Base-by-base conservation (phyloP, 73 alveolate species). In the Breviolum minutum region DNA sequence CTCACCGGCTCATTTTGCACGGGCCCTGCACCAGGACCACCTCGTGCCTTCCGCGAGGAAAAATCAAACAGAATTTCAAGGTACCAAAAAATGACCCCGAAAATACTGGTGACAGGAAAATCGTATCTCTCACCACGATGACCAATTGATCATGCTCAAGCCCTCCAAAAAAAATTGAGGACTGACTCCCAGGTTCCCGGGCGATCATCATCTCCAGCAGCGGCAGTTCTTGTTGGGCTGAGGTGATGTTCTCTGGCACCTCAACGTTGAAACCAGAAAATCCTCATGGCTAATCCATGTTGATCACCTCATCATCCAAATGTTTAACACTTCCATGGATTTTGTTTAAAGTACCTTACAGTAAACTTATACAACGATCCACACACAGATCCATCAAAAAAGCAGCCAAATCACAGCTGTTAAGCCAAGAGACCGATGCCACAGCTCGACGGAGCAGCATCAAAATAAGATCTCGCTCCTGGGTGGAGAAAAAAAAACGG, bases 171-270 rank as follows among this genome's bases (percentile, higher is more conserved):
- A n/a, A n/a, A n/a, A n/a, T n/a, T n/a, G 54, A 40, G 3, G 54
- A 2, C 54, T 22, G 0, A 71, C 30, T 71, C 82, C 91, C 91
- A 16, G 8, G 91, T 5, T 16, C 54, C 54, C 54, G 54, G 54
- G 87, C 97, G 63, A 91, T 79, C 97, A 91, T 91, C 97, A 91
- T 91, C 97, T 91, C 97, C 63, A 91, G 66, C 97, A 91, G 40
- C 20, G 97, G 97, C 88, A 91, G n/a, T n/a, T 91, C 97, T 30
- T 91, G 97, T 30, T 71, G 88, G 11, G 97, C 97, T 22, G 97
- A 91, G 26, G 88, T 14, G 27, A 91, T 60, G 77, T 62, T 91
- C 29, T 91, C 97, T 7, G 97, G 97, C 74, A 91, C 97, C 97
- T 91, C 8, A 26, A 61, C 20, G 17, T 10, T 13, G 48, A 3